Evolutionary conservation across 2,329 filamentous ascomycete species (phyloP).

Genomic region (Dactylellina drechsleri): DNA sequence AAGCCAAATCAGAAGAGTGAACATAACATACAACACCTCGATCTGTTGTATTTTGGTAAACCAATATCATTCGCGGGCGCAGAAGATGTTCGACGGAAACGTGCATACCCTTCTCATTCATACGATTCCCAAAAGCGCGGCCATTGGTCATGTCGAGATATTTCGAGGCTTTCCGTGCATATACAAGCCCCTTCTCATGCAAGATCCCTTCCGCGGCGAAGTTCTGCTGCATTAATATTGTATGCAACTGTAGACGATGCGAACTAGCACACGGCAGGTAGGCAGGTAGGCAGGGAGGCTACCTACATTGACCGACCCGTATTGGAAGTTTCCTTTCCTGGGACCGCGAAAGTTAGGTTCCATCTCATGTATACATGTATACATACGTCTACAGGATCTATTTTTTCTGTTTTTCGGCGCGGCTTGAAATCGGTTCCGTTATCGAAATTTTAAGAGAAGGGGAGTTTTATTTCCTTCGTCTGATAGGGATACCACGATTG

Average conservation of each 20-base stretch:
- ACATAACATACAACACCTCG: too few relatives aligned
- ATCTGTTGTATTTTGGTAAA: too few relatives aligned
- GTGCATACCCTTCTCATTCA: neutral
- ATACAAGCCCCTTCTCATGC: neutral
- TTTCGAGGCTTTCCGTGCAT: conserved; percentile 38
- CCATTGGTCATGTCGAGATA: conserved; percentile 20
- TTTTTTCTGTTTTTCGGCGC: too few relatives aligned
- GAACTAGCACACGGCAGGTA: neutral
- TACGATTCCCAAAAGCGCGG: conserved; percentile 31
- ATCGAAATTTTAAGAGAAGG: too few relatives aligned
- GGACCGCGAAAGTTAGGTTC: too few relatives aligned
- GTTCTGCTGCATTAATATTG: neutral
- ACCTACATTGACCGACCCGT: neutral
- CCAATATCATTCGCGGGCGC: too few relatives aligned
- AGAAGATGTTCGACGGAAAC: neutral
- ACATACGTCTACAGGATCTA: too few relatives aligned
- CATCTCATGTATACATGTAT: too few relatives aligned
- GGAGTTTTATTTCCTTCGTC: neutral
- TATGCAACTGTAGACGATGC: neutral
- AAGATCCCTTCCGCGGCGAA: conserved; percentile 11
- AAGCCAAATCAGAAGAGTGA: too few relatives aligned
- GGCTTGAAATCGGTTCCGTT: too few relatives aligned
- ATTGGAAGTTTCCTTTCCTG: too few relatives aligned
- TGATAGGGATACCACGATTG: neutral
- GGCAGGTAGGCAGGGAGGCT: neutral